A percentile compares a stretch with the other conserved stretches of the same genome.
Conservation (phyloP, 345 rosid species). For the Populus tremula region DNA sequence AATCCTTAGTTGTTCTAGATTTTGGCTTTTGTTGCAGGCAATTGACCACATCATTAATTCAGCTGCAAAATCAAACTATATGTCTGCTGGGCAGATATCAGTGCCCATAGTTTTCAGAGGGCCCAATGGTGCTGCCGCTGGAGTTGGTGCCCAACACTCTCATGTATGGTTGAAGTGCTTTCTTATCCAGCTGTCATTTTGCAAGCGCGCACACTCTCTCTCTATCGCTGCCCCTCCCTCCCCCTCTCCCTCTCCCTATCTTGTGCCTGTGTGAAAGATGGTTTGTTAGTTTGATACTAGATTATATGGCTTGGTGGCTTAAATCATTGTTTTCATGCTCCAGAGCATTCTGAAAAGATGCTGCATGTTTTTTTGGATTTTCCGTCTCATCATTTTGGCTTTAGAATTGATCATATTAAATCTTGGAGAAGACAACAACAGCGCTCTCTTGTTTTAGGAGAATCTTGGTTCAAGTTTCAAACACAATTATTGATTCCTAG, state of each 20-base stretch:
- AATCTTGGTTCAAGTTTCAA: neutral
- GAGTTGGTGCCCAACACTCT: constrained; percentile 98
- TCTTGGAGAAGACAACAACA: neutral
- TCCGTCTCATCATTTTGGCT: neutral
- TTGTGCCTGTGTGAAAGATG: neutral
- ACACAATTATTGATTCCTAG: neutral
- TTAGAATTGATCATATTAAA: neutral
- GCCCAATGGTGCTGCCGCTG: constrained; percentile 98
- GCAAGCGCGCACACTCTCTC: neutral
- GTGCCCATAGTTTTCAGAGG: constrained; percentile 93
- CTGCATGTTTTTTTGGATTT: neutral
- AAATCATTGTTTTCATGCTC: neutral
- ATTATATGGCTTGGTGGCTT: neutral
- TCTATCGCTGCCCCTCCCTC: neutral
- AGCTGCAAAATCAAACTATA: constrained; percentile 79
- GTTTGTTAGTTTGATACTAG: neutral
- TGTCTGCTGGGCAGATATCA: constrained; percentile 81
- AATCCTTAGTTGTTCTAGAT: neutral
- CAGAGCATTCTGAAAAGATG: neutral
- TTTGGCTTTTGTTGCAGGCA: constrained; percentile 48
- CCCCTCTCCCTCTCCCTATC: neutral
- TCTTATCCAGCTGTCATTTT: neutral
- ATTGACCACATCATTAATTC: constrained; percentile 91
- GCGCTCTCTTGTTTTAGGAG: neutral
- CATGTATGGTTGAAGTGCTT: constrained; percentile 45